Conservation (phyloP, 495 filamentous ascomycete species). For the Pyrenula massariospora region DNA sequence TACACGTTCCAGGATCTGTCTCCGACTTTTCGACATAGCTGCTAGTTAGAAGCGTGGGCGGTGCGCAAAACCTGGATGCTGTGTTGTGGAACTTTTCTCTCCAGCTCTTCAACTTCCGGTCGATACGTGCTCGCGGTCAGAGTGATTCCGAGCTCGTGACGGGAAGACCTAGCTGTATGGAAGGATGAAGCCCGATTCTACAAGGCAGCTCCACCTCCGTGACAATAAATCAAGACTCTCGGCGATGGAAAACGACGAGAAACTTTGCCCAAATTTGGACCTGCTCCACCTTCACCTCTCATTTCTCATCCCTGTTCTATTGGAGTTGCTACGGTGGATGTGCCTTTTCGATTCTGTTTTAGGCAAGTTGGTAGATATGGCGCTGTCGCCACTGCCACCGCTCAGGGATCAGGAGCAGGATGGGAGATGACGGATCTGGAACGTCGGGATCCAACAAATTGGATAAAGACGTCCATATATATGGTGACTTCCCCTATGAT, state of each 20-base stretch:
- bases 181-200: too few species aligned
- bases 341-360: neutral
- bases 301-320: neutral
- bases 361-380: neutral
- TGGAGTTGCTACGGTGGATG: neutral
- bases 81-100: too few species aligned
- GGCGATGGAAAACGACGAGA: neutral
- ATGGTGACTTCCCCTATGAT: too few species aligned
- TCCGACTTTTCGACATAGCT: neutral
- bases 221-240: neutral
- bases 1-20: neutral
- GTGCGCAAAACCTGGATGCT: too few species aligned
- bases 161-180: too few species aligned
- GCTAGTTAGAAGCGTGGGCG: too few species aligned
- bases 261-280: neutral
- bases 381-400: neutral
- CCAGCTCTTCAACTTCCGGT: too few species aligned
- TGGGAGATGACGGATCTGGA: neutral
- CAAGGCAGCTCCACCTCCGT: too few species aligned
- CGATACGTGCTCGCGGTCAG: too few species aligned
- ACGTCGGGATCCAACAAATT: neutral
- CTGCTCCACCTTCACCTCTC: neutral
- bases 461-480: neutral
- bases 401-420: neutral
- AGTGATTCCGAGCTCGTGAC: too few species aligned